These are phyloP conservation scores for Penicillium salamii DNA, from an alignment of 495 filamentous ascomycete genomes.

Conservation along the genomic window DNA sequence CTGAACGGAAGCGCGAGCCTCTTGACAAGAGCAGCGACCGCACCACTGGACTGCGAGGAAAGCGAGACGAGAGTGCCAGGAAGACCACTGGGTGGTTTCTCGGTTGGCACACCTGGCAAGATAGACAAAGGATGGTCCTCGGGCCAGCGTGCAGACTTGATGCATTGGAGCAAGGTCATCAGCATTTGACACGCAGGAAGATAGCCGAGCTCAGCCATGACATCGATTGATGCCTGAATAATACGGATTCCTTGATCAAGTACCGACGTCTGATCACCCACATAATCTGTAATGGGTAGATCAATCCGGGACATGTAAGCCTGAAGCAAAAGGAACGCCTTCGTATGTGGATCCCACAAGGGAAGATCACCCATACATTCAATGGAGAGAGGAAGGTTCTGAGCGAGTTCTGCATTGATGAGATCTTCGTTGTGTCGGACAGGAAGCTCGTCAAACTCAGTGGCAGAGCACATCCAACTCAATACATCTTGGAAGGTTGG, in stretches of 20 bases:
- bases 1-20: slow-evolving; percentile 29
- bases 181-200: slow-evolving; percentile 69
- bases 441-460: slow-evolving; percentile 95
- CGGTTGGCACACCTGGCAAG: slow-evolving; percentile 68
- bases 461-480: slow-evolving; percentile 88
- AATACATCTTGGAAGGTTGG: slow-evolving; percentile 84
- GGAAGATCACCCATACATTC: slow-evolving; percentile 71
- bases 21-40: slow-evolving; percentile 25
- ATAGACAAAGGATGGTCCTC: slow-evolving; percentile 75
- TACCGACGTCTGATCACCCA: slow-evolving; percentile 86
- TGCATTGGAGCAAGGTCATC: slow-evolving; percentile 81
- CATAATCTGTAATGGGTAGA: slow-evolving; percentile 94
- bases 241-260: slow-evolving; percentile 97
- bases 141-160: slow-evolving; percentile 93
- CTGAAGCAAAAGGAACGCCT: slow-evolving; percentile 90
- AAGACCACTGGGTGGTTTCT: slow-evolving; percentile 29
- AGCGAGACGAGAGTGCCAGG: slow-evolving; percentile 24
- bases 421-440: slow-evolving; percentile 99
- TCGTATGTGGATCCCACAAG: slow-evolving; percentile 98
- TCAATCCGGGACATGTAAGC: slow-evolving; percentile 91
- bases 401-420: slow-evolving; percentile 88
- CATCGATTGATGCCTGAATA: slow-evolving; percentile 85
- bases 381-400: slow-evolving; percentile 66
- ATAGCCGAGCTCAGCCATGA: slow-evolving; percentile 87
- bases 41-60: slow-evolving; percentile 22